phyloP scores from a whole-genome alignment of 2,329 filamentous ascomycete species.

The Scortechinia acanthostroma region DNA sequence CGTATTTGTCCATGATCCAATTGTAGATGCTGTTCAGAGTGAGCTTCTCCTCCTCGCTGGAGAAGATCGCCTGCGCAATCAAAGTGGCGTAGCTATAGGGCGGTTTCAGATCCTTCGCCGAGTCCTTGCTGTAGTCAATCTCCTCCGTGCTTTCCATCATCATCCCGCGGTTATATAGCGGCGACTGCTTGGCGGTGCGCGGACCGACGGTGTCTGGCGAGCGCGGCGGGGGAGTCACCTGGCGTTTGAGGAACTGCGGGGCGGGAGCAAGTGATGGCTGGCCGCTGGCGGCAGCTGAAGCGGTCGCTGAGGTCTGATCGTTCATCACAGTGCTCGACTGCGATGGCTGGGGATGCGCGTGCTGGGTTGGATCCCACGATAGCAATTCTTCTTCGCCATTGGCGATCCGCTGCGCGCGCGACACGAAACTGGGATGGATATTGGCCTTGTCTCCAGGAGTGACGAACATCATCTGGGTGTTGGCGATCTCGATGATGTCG shows the following conservation, averaged over 20 bases:
- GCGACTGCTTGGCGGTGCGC: slow-evolving; percentile 31
- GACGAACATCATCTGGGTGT: slow-evolving; percentile 99
- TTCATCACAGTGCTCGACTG: too few species aligned
- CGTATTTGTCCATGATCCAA: slow-evolving; percentile 84
- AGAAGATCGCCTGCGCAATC: slow-evolving; percentile 92
- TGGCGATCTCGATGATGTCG: slow-evolving; percentile 83
- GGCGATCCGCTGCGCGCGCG: slow-evolving; percentile 51
- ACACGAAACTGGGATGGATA: slow-evolving; percentile 63
- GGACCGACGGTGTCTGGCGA: slow-evolving; percentile 26
- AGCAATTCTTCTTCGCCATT: slow-evolving; percentile 24
- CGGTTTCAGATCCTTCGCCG: slow-evolving; percentile 85
- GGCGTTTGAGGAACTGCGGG: slow-evolving; percentile 29
- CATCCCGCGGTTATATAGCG: slow-evolving; percentile 36
- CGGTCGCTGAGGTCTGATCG: neutral
- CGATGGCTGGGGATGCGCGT: neutral
- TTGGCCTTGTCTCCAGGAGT: slow-evolving; percentile 63
- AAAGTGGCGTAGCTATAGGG: slow-evolving; percentile 94
- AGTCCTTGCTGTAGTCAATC: slow-evolving; percentile 74
- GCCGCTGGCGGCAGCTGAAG: neutral
- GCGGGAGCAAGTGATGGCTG: slow-evolving; percentile 23
- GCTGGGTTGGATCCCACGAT: slow-evolving; percentile 17
- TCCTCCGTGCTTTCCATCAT: slow-evolving; percentile 43
- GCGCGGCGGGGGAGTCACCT: slow-evolving; percentile 17
- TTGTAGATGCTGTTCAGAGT: slow-evolving; percentile 89
- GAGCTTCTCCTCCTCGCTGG: slow-evolving; percentile 77